These are phyloP conservation scores for Neurospora tetraspora DNA, from an alignment of 495 filamentous ascomycete species.

Conservation along the genomic window DNA sequence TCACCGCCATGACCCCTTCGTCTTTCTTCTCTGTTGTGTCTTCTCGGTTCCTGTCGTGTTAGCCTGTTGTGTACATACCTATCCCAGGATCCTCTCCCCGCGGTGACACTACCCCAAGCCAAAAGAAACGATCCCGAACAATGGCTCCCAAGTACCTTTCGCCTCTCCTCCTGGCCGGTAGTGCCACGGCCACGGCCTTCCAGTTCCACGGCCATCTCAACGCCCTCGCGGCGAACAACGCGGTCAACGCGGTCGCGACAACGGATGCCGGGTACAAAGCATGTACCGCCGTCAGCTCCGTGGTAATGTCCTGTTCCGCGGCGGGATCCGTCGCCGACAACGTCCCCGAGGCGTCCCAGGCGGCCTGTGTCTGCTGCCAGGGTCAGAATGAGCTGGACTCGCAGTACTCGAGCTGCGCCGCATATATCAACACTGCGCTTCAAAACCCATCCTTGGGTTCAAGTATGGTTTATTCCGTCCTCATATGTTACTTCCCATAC, in stretches of 20 bases:
- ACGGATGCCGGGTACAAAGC: conserved; percentile 9
- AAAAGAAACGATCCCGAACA: background rate
- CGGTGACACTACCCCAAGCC: background rate
- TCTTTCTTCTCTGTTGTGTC: background rate
- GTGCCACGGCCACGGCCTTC: conserved; percentile 1
- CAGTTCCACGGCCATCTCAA: conserved; percentile 8
- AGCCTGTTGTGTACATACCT: background rate
- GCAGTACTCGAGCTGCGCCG: conserved; percentile 15
- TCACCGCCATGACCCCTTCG: background rate
- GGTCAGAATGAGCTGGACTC: background rate
- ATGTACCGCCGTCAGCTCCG: conserved; percentile 10
- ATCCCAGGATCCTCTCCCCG: background rate
- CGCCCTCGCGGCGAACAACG: conserved; percentile 2
- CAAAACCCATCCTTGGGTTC: background rate
- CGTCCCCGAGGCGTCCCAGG: background rate
- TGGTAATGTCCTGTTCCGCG: conserved; percentile 5
- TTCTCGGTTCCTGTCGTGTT: background rate
- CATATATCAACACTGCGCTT: conserved; percentile 10
- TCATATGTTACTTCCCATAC: background rate
- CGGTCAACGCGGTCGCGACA: conserved; percentile 3
- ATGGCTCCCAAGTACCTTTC: background rate
- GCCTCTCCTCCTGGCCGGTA: conserved; percentile 3
- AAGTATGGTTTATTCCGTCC: background rate
- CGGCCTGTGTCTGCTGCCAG: conserved; percentile 17
- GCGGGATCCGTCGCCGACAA: conserved; percentile 8